phyloP scores from a whole-genome alignment of 257 asterid genomes.

The Leonotis leonurus region DNA sequence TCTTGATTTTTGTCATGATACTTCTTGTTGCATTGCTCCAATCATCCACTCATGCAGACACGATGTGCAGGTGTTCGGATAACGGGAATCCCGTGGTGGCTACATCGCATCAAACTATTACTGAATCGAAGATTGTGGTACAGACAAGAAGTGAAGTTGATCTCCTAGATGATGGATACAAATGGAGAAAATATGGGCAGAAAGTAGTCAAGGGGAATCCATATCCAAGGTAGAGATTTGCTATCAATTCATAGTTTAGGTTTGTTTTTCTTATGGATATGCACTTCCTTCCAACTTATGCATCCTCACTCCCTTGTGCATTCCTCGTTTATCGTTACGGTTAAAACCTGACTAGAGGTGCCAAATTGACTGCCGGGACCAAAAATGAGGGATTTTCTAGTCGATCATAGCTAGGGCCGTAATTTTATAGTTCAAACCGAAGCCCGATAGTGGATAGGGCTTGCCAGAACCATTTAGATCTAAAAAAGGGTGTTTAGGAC shows the following conservation, averaged over 20 bases:
- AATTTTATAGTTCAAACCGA: too few species aligned
- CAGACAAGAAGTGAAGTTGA: slow-evolving; percentile 95
- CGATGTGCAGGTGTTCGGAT: slow-evolving; percentile 41
- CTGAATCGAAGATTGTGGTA: slow-evolving; percentile 83
- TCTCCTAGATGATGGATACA: slow-evolving; percentile 78
- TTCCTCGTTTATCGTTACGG: background rate
- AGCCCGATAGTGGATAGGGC: too few species aligned
- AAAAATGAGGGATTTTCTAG: background rate
- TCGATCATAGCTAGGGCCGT: background rate
- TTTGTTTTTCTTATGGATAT: background rate
- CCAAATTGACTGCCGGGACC: too few species aligned
- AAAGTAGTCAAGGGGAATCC: slow-evolving; percentile 89
- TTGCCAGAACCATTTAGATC: too few species aligned
- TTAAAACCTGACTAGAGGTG: too few species aligned
- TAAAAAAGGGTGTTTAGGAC: too few species aligned
- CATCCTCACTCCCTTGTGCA: background rate
- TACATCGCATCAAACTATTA: slow-evolving; percentile 56
- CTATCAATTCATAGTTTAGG: background rate
- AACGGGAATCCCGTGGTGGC: slow-evolving; percentile 26
- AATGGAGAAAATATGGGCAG: slow-evolving; percentile 95
- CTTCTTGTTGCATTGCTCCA: background rate
- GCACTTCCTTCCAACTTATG: background rate
- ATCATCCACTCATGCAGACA: background rate
- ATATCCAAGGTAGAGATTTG: slow-evolving; percentile 63
- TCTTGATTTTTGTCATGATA: background rate